These are phyloP conservation scores for Silene vulgaris DNA, from an alignment of 179 eudicot genomes.

Conservation along the genomic window DNA sequence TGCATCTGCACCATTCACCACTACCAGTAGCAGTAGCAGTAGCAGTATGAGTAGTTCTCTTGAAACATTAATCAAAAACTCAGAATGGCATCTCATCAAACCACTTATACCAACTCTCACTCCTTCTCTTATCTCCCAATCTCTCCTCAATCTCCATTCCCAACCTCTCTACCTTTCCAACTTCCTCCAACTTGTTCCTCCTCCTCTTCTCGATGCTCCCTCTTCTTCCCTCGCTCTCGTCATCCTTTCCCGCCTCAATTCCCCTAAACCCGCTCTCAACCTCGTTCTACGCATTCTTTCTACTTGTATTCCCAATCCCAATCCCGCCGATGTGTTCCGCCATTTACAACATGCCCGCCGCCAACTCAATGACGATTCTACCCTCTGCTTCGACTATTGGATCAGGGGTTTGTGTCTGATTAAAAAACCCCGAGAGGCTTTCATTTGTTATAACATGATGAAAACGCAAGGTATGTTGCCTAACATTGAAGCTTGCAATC, in stretches of 20 bases:
- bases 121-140: conserved; percentile 33
- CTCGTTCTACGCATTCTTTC: conserved; percentile 32
- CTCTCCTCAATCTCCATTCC: conserved; percentile 39
- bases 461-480: conserved; percentile 41
- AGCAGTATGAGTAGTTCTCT: conserved; percentile 20
- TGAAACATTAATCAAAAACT: conserved; percentile 31
- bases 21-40: no score
- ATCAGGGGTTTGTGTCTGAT: conserved; percentile 50
- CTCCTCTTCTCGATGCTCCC: conserved; percentile 22
- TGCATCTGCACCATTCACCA: no score
- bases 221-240: conserved; percentile 42
- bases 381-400: conserved; percentile 43
- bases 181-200: conserved; percentile 31
- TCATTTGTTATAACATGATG: conserved; percentile 50
- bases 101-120: conserved; percentile 34
- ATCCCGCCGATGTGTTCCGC: conserved; percentile 28
- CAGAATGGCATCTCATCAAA: conserved; percentile 70
- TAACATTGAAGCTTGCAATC: conserved; percentile 55
- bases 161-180: conserved; percentile 38
- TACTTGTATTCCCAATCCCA: conserved; percentile 1
- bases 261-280: conserved; percentile 36
- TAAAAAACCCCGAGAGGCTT: conserved; percentile 46
- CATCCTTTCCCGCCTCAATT: conserved; percentile 35
- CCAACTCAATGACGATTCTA: conserved; percentile 30
- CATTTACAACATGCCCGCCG: conserved; percentile 36